Evolutionary conservation across 148 eudicot genomes (phyloP).

Genomic region (Bassia scoparia): DNA sequence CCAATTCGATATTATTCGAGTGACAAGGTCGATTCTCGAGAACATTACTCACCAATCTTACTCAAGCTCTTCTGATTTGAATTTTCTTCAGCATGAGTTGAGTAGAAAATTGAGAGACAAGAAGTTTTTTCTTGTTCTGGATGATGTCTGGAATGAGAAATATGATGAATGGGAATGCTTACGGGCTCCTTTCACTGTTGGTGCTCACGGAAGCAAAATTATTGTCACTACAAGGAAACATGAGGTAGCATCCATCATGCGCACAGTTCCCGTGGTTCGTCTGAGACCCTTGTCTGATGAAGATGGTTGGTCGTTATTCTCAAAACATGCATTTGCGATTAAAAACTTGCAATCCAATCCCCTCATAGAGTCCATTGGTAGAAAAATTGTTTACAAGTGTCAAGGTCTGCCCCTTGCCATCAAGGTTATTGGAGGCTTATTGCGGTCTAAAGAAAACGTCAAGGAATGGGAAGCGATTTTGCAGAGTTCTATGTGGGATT

Average conservation of each 20-base stretch:
- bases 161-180: constrained; percentile 10
- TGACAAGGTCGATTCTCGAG: constrained; percentile 21
- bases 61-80: background rate
- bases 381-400: constrained; percentile 10
- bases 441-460: background rate
- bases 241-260: constrained; percentile 11
- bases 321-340: constrained; percentile 14
- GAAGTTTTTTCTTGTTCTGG: constrained; percentile 19
- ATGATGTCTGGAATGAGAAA: constrained; percentile 19
- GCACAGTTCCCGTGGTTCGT: background rate
- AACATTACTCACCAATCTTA: background rate
- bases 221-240: constrained; percentile 22
- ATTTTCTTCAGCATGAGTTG: constrained; percentile 2
- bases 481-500: constrained; percentile 6
- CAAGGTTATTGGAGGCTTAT: constrained; percentile 11
- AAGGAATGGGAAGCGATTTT: constrained; percentile 8
- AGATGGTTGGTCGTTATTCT: constrained; percentile 16
- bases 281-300: constrained; percentile 13
- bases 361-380: background rate
- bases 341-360: background rate
- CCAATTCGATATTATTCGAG: constrained; percentile 14
- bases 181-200: background rate
- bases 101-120: background rate
- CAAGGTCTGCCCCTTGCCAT: constrained; percentile 15
- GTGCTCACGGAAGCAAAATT: constrained; percentile 17